Evolutionary conservation across 495 filamentous ascomycete genomes (phyloP), one percentile per base, ranked within the genome.

Genomic region (Niebla homalea): DNA sequence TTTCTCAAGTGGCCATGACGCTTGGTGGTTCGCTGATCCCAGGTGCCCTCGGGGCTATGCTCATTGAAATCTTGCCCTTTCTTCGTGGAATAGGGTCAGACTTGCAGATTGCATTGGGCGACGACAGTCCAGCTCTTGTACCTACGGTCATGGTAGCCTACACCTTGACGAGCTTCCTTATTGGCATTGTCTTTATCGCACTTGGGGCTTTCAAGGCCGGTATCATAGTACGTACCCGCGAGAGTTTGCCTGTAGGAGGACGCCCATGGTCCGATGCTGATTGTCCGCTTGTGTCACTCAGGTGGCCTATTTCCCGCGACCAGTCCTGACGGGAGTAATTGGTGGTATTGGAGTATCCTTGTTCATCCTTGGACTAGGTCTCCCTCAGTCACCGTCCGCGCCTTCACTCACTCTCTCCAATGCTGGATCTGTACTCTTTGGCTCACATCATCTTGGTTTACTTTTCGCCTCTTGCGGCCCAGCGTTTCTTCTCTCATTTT

Each of bases 261-360:
- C n/a, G n/a, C n/a, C n/a, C n/a, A n/a, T n/a, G n/a, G n/a, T n/a
- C n/a, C n/a, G n/a, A n/a, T n/a, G n/a, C n/a, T n/a, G n/a, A n/a
- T n/a, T n/a, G n/a, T n/a, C n/a, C n/a, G n/a, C n/a, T n/a, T n/a
- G n/a, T n/a, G n/a, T 43, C 14, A 19, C 21, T 19, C 32, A 47
- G 44, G 44, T 47, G 12, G 44, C 11, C 22, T 47, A 47, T 23
- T 47, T 47, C 32, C 44, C 44, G 20, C 19, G 32, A 23, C 22
- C 44, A 29, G 44, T 47, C 19, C 44, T 47, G 11, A 47, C 44
- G n/a, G 44, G 44, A 15, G 19, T 20, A 15, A 47, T 47, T 47
- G 44, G 44, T 47, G 44, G 11, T 47, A 47, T 47, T 23, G 44
- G 44, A 35, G 20, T 47, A 15, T 47, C 44, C 19, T 20, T 47